These are phyloP conservation scores for Mycena filopes DNA, from an alignment of 768 basidiomycete genomes.

Conservation along the genomic window DNA sequence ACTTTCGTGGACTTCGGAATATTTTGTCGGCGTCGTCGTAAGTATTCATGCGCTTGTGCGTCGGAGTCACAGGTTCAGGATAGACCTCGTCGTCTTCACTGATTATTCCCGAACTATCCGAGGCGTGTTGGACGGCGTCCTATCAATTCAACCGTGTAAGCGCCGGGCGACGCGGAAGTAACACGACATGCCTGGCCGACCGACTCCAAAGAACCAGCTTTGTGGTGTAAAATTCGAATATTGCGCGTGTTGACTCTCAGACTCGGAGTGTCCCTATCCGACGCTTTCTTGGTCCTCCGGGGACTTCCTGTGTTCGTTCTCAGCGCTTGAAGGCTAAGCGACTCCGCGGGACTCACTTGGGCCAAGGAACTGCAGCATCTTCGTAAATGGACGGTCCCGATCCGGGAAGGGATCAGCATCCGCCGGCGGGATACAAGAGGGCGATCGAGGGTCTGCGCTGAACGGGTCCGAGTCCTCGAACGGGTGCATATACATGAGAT, in stretches of 20 bases:
- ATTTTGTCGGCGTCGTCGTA: not conserved
- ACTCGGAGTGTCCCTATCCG: no score
- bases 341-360: no score
- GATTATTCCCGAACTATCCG: not conserved
- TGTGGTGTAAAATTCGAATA: no score
- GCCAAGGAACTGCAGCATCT: not conserved
- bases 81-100: constrained; percentile 7
- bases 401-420: not conserved
- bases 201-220: no score
- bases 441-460: constrained; percentile 8
- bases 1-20: not conserved
- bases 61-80: not conserved
- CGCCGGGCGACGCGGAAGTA: no score
- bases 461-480: constrained; percentile 12
- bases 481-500: not conserved
- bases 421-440: constrained; percentile 8
- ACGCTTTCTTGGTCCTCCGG: no score
- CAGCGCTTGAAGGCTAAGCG: no score
- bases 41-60: not conserved
- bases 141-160: no score
- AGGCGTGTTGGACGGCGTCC: no score
- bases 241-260: no score
- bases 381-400: not conserved
- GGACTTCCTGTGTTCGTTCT: no score
- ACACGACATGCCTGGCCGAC: no score